Conservation (phyloP, 139 green algal species). For the Chlamydomonas sp. region DNA sequence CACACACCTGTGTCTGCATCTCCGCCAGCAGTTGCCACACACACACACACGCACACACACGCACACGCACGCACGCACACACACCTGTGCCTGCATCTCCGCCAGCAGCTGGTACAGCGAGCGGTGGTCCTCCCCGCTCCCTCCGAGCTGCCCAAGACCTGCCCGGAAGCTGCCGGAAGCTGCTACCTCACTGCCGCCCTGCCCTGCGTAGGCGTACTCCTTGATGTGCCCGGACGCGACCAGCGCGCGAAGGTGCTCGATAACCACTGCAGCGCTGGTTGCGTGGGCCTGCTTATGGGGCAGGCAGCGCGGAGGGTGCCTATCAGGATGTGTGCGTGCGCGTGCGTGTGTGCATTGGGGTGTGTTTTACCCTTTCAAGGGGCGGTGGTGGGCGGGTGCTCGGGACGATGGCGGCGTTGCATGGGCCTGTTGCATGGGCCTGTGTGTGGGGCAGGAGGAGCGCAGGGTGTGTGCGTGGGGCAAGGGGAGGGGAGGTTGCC, state of each 20-base stretch:
- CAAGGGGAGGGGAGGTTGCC: no score
- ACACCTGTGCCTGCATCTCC: conserved; percentile 45
- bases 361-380: no score
- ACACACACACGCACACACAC: background rate
- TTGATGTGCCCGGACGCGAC: conserved; percentile 58
- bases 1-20: no score
- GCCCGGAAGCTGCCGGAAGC: no score
- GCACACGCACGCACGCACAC: background rate
- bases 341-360: background rate
- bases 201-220: no score
- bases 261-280: conserved; percentile 52
- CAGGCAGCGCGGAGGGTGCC: background rate
- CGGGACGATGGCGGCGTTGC: no score
- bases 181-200: no score
- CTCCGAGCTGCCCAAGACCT: background rate
- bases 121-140: conserved; percentile 34
- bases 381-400: no score
- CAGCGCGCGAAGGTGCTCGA: conserved; percentile 84
- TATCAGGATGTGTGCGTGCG: background rate
- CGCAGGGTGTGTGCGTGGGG: no score
- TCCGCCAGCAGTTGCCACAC: no score
- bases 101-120: conserved; percentile 54
- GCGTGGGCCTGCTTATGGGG: conserved; percentile 25
- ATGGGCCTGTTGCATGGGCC: no score
- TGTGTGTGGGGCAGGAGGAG: no score